Evolutionary conservation across 176 grass and related monocot species (phyloP), one percentile per base, ranked within the genome.

Genomic region (Calamus simplicifolius): DNA sequence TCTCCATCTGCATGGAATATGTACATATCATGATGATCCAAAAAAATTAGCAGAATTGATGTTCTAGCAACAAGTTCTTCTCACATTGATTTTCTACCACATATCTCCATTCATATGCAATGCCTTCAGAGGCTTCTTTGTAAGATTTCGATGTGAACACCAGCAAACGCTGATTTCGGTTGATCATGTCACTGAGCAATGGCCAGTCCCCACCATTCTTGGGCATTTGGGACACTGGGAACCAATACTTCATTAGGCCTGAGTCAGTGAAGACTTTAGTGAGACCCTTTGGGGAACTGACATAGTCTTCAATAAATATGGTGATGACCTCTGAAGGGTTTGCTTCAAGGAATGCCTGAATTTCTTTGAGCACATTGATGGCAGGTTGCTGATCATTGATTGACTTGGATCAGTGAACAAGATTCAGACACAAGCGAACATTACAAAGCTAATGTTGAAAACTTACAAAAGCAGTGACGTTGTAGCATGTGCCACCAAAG

Each of bases 381-480:
- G 84, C 93, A 27, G 87, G 93, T 87, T 88, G 81, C 93, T 92
- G 87, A 63, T 54, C 12, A 23, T 5, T 27, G 25, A 6, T 48
- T 10, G 17, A 19, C 6, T 31, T 68, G 35, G 35, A 43, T 43
- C 35, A 43, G 35, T 43, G 35, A 13, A 43, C 8, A 31, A 43
- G 35, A 43, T 12, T 43, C 35, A 12, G 35, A 43, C 35, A 43
- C 7, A 13, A 43, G 35, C 8, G 35, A 43, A 10, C 1, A 12
- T 8, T 12, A 13, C 2, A 13, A 13, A 2, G 35, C 35, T 13
- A 12, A 43, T 18, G 10, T 6, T 1, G n/a, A 19, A 19, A 3
- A 54, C 77, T 90, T 82, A 97, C 92, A 49, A 97, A 97, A 2
- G 92, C 87, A 19, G 92, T 97, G 78, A 90, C 80, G 78, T 91